These are phyloP conservation scores for Penicillium sp. DNA, from an alignment of 2,329 filamentous ascomycete species.

Conservation along the genomic window DNA sequence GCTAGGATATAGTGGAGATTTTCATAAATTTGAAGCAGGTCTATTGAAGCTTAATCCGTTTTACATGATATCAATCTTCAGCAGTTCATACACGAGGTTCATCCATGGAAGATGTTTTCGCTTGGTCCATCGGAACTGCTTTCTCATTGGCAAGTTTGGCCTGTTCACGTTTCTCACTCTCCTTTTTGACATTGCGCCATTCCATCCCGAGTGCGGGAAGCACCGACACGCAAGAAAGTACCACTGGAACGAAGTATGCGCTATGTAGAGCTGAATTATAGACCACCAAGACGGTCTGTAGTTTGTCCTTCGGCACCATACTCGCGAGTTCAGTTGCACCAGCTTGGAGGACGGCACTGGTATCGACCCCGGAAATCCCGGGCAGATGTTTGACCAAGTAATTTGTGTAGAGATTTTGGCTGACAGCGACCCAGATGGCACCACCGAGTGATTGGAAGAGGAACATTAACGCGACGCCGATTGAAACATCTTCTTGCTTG, in stretches of 20 bases:
- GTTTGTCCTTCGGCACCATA: conserved; percentile 15
- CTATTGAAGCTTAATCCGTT: neutral
- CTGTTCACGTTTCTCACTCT: conserved; percentile 6
- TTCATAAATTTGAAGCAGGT: neutral
- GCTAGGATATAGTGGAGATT: neutral
- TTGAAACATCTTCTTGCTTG: conserved; percentile 16
- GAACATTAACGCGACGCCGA: conserved; percentile 24
- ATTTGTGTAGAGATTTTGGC: conserved; percentile 23
- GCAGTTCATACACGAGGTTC: neutral
- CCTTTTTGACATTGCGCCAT: conserved; percentile 18
- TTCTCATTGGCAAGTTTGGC: neutral
- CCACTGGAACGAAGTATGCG: conserved; percentile 21
- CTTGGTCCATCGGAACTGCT: neutral
- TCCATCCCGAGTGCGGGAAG: conserved; percentile 18
- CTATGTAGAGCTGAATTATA: conserved; percentile 20
- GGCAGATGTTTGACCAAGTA: conserved; percentile 15
- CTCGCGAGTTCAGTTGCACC: conserved; percentile 17
- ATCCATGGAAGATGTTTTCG: neutral
- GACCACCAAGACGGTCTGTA: conserved; percentile 14
- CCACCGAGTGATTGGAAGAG: conserved; percentile 24
- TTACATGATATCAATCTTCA: neutral
- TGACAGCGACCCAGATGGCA: conserved; percentile 23
- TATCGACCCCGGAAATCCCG: conserved; percentile 16
- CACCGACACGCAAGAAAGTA: conserved; percentile 15
- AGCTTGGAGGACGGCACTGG: conserved; percentile 8